Percentiles rank a stretch among this genome's conserved stretches.
These are phyloP conservation scores for Gomphus bonarii DNA, from an alignment of 1,284 basidiomycete genomes.

Conservation along the genomic window DNA sequence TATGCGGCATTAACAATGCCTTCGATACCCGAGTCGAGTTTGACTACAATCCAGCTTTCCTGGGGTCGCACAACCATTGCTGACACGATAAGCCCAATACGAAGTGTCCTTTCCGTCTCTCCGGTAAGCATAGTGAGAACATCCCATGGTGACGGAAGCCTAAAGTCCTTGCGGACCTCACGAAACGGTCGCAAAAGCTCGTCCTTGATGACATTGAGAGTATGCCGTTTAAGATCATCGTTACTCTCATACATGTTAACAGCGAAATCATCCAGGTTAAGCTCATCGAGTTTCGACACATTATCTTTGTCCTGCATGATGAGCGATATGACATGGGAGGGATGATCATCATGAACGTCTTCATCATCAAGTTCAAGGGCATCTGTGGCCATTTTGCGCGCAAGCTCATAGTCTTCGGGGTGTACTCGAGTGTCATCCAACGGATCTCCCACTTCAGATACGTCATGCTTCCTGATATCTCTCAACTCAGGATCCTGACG, in stretches of 20 bases:
- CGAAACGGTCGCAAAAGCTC: constrained; percentile 84
- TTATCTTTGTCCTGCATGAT: constrained; percentile 82
- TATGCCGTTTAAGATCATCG: constrained; percentile 79
- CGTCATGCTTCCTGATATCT: constrained; percentile 52
- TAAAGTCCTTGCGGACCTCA: constrained; percentile 69
- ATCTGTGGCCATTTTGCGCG: constrained; percentile 97
- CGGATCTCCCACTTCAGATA: constrained; percentile 69
- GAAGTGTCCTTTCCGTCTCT: constrained; percentile 76
- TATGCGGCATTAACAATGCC: constrained; percentile 67
- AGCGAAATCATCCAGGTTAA: constrained; percentile 96
- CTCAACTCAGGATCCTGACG: constrained; percentile 57
- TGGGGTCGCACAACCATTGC: constrained; percentile 61
- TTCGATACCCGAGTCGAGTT: constrained; percentile 89
- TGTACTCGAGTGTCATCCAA: constrained; percentile 96
- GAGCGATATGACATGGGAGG: constrained; percentile 75
- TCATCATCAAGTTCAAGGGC: constrained; percentile 94
- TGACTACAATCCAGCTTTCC: constrained; percentile 44
- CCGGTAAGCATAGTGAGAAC: constrained; percentile 94
- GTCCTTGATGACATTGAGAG: constrained; percentile 78
- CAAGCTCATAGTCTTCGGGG: constrained; percentile 96
- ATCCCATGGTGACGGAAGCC: constrained; percentile 64
- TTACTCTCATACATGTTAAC: constrained; percentile 81
- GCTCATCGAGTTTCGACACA: constrained; percentile 77
- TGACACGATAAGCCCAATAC: constrained; percentile 76
- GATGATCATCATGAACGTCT: constrained; percentile 83